Evolutionary conservation across 2,329 filamentous ascomycete species (phyloP), one percentile per base, ranked within the genome.

Genomic region (Exophiala oligosperma): DNA sequence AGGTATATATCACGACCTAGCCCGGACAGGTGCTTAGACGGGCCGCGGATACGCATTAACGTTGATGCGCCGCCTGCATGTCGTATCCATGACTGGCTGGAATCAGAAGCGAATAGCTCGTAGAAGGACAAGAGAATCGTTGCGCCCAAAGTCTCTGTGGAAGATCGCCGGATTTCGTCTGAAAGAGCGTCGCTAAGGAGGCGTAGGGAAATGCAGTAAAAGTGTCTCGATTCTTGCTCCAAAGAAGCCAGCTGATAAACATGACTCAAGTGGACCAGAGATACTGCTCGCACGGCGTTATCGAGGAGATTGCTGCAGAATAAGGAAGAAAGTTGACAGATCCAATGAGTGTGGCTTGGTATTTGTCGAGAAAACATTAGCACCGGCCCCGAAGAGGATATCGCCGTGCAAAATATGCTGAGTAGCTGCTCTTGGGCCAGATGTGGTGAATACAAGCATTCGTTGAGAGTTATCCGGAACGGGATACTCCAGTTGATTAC

Each of bases 41-140:
- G 67, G 3, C 72, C 72, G 9, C 73, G 72, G 14, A 70, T 65
- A 29, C 64, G 62, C 65, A 75, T 73, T 32, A 75, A 57, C 2
- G 69, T 65, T 23, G 67, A 68, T 11, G 71, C 69, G 11, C 73
- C 73, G 0, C 69, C 66, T 6, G 71, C 70, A 63, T 75, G 73
- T 17, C 67, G 67, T 3, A 74, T 60, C 72, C 73, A 76, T 4
- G 71, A 68, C 12, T 70, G 63, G 29, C 69, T 65, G n/a, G 67
- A 68, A n/a, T 71, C 73, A 37, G 68, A 71, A 29, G 69, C 66
- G 56, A 72, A 70, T 57, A 73, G 69, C 51, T 76, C 73, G 52
- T 72, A 75, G 37, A 74, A 66, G 3, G 67, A 71, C 5, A 75
- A 67, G 2, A 69, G 59, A 23, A 74, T 71, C 17, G 71, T 72